Conservation (phyloP, 2,329 filamentous ascomycete species). For the Colletotrichum kahawae region DNA sequence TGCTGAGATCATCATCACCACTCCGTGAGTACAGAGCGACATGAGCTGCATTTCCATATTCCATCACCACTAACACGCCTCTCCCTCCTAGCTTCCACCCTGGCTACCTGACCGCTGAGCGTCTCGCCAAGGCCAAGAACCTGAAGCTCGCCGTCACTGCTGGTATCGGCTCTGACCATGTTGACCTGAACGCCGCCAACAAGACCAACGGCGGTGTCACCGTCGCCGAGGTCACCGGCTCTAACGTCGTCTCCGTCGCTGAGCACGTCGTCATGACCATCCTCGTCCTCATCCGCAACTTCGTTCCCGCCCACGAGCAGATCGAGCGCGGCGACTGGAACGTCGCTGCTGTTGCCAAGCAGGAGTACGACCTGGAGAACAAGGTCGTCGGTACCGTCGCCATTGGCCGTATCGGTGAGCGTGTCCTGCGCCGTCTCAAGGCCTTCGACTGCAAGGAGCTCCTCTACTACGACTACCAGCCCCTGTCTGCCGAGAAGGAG, state of each 20-base stretch:
- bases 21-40: constrained; percentile 67
- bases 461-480: constrained; percentile 99
- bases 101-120: constrained; percentile 95
- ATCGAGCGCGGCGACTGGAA: constrained; percentile 91
- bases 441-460: constrained; percentile 99
- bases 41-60: neutral
- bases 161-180: constrained; percentile 97
- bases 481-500: constrained; percentile 82
- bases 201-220: constrained; percentile 97
- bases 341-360: constrained; percentile 94
- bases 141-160: constrained; percentile 97
- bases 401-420: constrained; percentile 97
- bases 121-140: constrained; percentile 97
- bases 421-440: constrained; percentile 94
- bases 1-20: constrained; percentile 98
- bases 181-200: constrained; percentile 96
- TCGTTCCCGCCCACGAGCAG: constrained; percentile 95
- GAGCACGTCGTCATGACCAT: constrained; percentile 99
- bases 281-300: constrained; percentile 94
- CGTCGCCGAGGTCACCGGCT: constrained; percentile 96
- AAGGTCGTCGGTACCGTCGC: constrained; percentile 98
- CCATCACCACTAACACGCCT: neutral
- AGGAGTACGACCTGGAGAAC: constrained; percentile 95
- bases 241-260: constrained; percentile 97
- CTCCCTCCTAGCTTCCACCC: constrained; percentile 80